Base-by-base conservation (phyloP, 768 basidiomycete genomes). In the Tulasnella sp. region DNA sequence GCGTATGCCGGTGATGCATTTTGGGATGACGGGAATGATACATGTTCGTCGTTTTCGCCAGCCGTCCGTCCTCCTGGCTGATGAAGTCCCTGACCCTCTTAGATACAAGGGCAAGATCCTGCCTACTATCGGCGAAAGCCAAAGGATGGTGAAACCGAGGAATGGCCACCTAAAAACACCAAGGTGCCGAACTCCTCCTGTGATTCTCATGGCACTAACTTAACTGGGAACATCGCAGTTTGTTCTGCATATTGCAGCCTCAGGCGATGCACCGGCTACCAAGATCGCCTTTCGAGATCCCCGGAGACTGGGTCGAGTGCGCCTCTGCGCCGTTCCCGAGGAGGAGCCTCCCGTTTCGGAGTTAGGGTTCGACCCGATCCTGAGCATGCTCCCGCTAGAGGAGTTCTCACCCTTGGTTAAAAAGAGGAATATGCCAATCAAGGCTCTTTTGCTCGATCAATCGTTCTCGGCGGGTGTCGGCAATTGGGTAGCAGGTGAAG, bases 1-100 rank as follows among this genome's bases (percentile, higher is more conserved):
- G 0, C 82, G 82, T 76, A 78, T 85, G 74, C 90, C 90, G 3
- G 88, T 92, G 2, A 79, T 92, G 64, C 91, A 92, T 77, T 90
- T 92, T 75, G 91, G 91, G 1, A 93, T 92, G 91, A 92, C 90
- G 1, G 91, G 91, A n/a, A 89, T 87, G 86, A 81, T 92, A 36
- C 88, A 89, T 81, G 89, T 87, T 5, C 16, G 62, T 63, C 36
- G 7, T n/a, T n/a, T n/a, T n/a, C n/a, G n/a, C 11, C 11, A 29
- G 32, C 36, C 19, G 26, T 16, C 5, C 17, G 66, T 22, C n/a
- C 65, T 19, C 36, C 3, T 16, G 26, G n/a, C 22, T 11, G 1
- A n/a, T n/a, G 17, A 62, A 39, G 39, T 16, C 2, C n/a, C 37
- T 22, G 32, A 3, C 8, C 47, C 16, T 1, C 44, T 59, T n/a